These are phyloP conservation scores for Paramecium pentaurelia DNA, from an alignment of 73 alveolate species.

Conservation along the genomic window DNA sequence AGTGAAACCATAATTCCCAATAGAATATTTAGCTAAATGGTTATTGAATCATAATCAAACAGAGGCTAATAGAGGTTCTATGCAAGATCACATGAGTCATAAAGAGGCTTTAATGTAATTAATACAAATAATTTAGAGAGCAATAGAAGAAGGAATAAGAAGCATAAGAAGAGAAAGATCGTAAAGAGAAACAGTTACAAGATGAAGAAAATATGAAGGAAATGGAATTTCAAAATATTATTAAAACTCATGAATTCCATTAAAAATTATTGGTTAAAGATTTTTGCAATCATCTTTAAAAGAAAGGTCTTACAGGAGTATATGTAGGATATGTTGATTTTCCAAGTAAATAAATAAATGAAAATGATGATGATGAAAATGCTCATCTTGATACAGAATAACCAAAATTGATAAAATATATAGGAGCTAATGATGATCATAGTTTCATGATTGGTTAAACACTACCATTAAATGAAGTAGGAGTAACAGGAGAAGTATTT, in stretches of 20 bases:
- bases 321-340: conserved; percentile 84
- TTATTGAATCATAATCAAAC: conserved; percentile 75
- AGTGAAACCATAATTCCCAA: conserved; percentile 86
- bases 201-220: conserved; percentile 63
- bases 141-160: conserved; percentile 50
- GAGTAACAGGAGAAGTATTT: conserved; percentile 87
- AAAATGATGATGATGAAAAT: conserved; percentile 83
- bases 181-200: conserved; percentile 64
- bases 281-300: conserved; percentile 67
- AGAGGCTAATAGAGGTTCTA: conserved; percentile 46
- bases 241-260: conserved; percentile 65
- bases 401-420: conserved; percentile 77
- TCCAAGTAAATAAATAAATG: conserved; percentile 59
- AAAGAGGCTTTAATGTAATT: conserved; percentile 61
- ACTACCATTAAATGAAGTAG: conserved; percentile 60
- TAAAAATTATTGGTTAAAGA: conserved; percentile 61
- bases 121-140: conserved; percentile 52
- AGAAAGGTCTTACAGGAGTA: conserved; percentile 88
- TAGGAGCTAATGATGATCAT: conserved; percentile 76
- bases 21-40: conserved; percentile 91
- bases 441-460: conserved; percentile 69
- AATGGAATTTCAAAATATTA: conserved; percentile 20
- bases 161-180: conserved; percentile 55
- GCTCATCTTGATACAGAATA: conserved; percentile 89
- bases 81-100: conserved; percentile 57